Conservation (phyloP, 768 basidiomycete species). For the Suillus alpinus region DNA sequence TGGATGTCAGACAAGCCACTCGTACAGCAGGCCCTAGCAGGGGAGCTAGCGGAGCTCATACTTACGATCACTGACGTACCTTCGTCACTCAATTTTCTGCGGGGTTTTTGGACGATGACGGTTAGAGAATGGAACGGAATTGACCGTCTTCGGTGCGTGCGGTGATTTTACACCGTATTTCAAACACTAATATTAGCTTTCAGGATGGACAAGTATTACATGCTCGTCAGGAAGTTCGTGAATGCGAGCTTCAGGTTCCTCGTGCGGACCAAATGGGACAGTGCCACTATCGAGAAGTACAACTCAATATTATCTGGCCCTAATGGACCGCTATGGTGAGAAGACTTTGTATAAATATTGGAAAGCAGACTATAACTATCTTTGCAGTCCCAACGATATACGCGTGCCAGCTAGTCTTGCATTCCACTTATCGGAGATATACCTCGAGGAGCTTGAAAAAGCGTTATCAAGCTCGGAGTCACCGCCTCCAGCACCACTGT, state of each 20-base stretch:
- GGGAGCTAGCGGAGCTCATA: slow-evolving; percentile 79
- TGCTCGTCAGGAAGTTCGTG: slow-evolving; percentile 87
- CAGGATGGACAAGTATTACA: slow-evolving; percentile 97
- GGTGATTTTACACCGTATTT: not conserved
- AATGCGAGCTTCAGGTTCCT: slow-evolving; percentile 85
- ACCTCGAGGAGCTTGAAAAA: slow-evolving; percentile 85
- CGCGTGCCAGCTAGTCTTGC: slow-evolving; percentile 75
- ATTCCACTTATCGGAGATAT: slow-evolving; percentile 88
- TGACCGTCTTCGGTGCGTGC: slow-evolving; percentile 77
- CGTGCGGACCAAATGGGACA: slow-evolving; percentile 67
- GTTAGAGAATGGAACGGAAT: slow-evolving; percentile 94
- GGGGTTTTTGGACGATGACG: slow-evolving; percentile 88
- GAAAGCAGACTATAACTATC: slow-evolving; percentile 4
- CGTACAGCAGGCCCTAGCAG: slow-evolving; percentile 89
- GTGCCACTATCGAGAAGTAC: slow-evolving; percentile 51
- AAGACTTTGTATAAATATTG: not conserved
- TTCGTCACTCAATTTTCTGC: slow-evolving; percentile 71
- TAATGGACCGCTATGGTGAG: slow-evolving; percentile 87
- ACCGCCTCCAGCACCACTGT: slow-evolving; percentile 44
- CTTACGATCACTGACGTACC: slow-evolving; percentile 58
- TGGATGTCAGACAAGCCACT: slow-evolving; percentile 99
- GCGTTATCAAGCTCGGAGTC: slow-evolving; percentile 34
- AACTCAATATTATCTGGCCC: slow-evolving; percentile 59
- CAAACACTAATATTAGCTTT: slow-evolving; percentile 9
- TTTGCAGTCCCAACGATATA: slow-evolving; percentile 59